These are phyloP conservation scores for Fennellomyces sp. DNA, from an alignment of 371 early-diverging fungal genomes.

Conservation along the genomic window DNA sequence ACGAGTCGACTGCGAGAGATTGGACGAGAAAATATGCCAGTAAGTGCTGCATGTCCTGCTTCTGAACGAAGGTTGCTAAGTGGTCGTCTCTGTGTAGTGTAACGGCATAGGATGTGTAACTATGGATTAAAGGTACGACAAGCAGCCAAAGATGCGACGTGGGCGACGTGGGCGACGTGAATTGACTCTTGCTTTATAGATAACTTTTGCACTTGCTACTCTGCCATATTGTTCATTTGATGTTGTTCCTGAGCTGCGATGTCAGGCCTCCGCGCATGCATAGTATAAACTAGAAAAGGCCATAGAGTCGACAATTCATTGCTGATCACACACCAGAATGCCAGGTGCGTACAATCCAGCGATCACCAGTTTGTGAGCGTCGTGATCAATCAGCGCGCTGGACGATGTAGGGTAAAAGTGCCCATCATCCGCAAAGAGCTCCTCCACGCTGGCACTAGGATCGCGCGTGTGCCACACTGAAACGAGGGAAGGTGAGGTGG, in stretches of 20 bases:
- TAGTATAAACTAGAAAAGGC: too few relatives aligned
- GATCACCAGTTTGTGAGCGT: constrained; percentile 23
- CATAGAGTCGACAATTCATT: background rate
- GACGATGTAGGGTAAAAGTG: constrained; percentile 30
- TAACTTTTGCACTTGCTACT: too few relatives aligned
- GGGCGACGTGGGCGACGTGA: background rate
- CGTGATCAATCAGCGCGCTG: constrained; percentile 26
- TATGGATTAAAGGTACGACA: too few relatives aligned
- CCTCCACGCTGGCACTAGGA: constrained; percentile 24
- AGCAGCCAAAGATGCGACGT: too few relatives aligned
- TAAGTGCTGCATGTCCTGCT: too few relatives aligned
- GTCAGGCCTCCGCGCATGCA: too few relatives aligned
- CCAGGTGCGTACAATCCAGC: constrained; percentile 38
- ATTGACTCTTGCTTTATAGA: background rate
- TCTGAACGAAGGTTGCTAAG: too few relatives aligned
- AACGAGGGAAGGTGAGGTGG: constrained; percentile 30
- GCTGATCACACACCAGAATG: constrained; percentile 27
- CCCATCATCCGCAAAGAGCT: constrained; percentile 36
- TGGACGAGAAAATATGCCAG: constrained; percentile 93
- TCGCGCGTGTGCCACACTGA: constrained; percentile 22
- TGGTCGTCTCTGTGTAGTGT: background rate
- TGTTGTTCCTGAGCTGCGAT: too few relatives aligned
- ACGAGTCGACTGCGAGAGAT: constrained; percentile 89
- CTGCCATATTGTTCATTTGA: too few relatives aligned
- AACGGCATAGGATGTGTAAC: too few relatives aligned